phyloP scores from a whole-genome alignment of 306 rosid genomes.

The Castanea crenata region DNA sequence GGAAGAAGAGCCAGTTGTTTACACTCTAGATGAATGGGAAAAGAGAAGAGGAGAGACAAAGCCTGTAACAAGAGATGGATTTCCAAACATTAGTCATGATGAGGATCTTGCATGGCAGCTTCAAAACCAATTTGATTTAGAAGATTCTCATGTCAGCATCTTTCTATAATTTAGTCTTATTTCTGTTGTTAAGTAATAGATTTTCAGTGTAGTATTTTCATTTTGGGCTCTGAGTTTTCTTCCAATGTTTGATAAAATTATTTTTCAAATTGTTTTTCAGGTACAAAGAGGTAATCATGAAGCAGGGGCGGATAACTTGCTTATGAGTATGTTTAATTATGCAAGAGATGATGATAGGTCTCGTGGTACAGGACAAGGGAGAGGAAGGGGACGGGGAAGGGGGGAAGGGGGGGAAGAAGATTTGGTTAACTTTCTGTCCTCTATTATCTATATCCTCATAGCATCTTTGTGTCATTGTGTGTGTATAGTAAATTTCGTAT shows the following conservation, averaged over 20 bases:
- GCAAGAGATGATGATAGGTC: constrained; percentile 41
- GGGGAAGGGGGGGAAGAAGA: constrained; percentile 35
- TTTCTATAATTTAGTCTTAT: neutral
- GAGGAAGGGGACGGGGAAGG: constrained; percentile 45
- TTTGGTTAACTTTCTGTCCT: constrained; percentile 10
- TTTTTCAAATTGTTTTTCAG: constrained; percentile 37
- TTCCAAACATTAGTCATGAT: constrained; percentile 40
- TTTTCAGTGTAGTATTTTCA: neutral
- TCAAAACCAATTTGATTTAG: constrained; percentile 66
- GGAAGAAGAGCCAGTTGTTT: constrained; percentile 53
- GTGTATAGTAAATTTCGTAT: neutral
- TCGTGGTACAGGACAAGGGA: constrained; percentile 35
- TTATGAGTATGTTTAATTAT: constrained; percentile 77
- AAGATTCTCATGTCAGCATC: constrained; percentile 58
- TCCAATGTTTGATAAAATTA: constrained; percentile 6
- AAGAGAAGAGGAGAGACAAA: constrained; percentile 52
- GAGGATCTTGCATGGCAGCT: constrained; percentile 87
- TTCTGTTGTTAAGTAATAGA: neutral
- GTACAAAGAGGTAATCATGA: constrained; percentile 35
- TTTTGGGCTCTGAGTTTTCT: neutral
- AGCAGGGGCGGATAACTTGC: constrained; percentile 51
- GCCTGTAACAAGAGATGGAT: constrained; percentile 15
- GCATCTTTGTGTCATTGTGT: neutral
- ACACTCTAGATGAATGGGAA: constrained; percentile 75
- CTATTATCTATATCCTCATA: neutral